These are phyloP conservation scores for Tricharina praecox DNA, from an alignment of 495 filamentous ascomycete species.

Conservation along the genomic window DNA sequence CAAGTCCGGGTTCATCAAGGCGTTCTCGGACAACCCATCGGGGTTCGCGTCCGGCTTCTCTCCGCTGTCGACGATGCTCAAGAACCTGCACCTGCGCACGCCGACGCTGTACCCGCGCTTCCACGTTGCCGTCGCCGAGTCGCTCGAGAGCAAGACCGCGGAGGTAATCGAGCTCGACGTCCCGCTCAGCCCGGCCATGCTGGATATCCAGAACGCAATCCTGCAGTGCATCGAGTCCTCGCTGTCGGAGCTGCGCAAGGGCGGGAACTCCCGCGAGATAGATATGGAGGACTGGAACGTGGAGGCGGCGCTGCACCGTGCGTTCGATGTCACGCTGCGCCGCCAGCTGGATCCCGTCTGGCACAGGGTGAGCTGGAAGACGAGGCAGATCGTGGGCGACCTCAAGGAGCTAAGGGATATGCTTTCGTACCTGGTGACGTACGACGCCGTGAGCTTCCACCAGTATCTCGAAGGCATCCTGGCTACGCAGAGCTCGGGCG, in stretches of 20 bases:
- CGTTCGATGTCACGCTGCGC: conserved; percentile 75
- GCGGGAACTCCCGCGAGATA: conserved; percentile 56
- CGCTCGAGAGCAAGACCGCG: conserved; percentile 80
- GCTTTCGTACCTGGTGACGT: conserved; percentile 63
- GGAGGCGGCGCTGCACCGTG: conserved; percentile 82
- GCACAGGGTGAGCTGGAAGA: conserved; percentile 91
- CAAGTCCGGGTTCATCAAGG: conserved; percentile 82
- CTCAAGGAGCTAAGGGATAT: conserved; percentile 71
- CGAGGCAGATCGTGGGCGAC: conserved; percentile 81
- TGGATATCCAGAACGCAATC: conserved; percentile 78
- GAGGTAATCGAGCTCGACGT: conserved; percentile 95
- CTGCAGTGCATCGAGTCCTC: conserved; percentile 93
- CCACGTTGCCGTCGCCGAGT: conserved; percentile 72
- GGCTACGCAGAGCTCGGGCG: conserved; percentile 48
- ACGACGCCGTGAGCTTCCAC: conserved; percentile 73
- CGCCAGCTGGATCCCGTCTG: conserved; percentile 90
- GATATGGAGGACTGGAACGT: conserved; percentile 97
- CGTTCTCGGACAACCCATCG: conserved; percentile 88
- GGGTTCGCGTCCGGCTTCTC: conserved; percentile 81
- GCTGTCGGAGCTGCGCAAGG: conserved; percentile 77
- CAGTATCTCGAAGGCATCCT: conserved; percentile 89
- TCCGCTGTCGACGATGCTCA: conserved; percentile 77
- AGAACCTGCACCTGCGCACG: conserved; percentile 79
- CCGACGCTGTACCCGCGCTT: conserved; percentile 90
- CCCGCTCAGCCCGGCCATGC: conserved; percentile 91